Base-by-base conservation (phyloP, 306 rosid genomes). In the Fragaria nilgerrensis region DNA sequence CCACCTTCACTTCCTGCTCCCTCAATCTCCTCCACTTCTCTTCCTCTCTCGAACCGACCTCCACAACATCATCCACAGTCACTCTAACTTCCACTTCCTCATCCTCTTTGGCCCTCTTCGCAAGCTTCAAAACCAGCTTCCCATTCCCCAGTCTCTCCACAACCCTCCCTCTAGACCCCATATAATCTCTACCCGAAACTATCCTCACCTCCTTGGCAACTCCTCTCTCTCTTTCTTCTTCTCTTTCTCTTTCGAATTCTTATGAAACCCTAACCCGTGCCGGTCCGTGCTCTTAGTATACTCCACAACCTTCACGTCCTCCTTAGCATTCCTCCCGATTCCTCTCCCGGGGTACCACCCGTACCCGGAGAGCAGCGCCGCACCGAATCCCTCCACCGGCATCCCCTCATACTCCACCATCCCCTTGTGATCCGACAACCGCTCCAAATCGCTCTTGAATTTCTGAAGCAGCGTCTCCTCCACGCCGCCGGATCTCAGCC, bases 321-420 rank as follows among this genome's bases (percentile, higher is more conserved):
- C 96, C 76, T 85, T 87, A 0, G 96, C 79, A 39, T 92, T 92
- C 79, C 71, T 88, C 12, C 97, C 98, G 9, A 95, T 92, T 4
- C 97, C 98, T 81, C 84, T 85, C 16, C 98, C 97, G 75, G 91
- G 83, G 6, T 64, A 68, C 98, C 98, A 95, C 3, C 98, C 98
- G 58, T 90, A 95, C 7, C 98, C 97, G 1, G 89, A 81, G 3
- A 95, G 94, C 70, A 95, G 55, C 13, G 98, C 97, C 0, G 88
- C 89, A 17, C 87, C 97, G 39, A 83, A 95, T 0, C 92, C 92
- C 84, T 95, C 98, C 2, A 95, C 97, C 0, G 97, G 80, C 27
- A 90, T 84, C 29, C 89, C 93, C 29, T 88, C 78, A 9, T 77
- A 92, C 80, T 90, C 97, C 11, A 86, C 96, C 3, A 90, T 34